A percentile compares a stretch with the other conserved stretches of the same genome.
Conservation (phyloP, 2,329 filamentous ascomycete species). For the Colletotrichum euphorbiae region DNA sequence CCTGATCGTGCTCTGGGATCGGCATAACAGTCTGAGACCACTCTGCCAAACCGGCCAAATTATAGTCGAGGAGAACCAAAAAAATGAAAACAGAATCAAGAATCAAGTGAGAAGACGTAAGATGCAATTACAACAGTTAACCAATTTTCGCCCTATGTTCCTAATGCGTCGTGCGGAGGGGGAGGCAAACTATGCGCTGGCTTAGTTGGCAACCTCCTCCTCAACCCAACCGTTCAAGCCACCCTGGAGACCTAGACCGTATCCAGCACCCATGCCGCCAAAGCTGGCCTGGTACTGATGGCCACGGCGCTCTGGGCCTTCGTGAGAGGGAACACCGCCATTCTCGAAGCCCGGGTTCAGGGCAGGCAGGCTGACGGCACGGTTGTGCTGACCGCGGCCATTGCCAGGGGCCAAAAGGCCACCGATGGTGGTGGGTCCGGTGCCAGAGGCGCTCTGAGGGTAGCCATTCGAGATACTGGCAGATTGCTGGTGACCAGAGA, state of each 20-base stretch:
- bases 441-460: slow-evolving; percentile 61
- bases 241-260: slow-evolving; percentile 72
- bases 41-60: slow-evolving; percentile 37
- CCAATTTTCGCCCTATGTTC: slow-evolving; percentile 47
- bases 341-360: slow-evolving; percentile 74
- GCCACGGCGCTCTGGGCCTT: slow-evolving; percentile 68
- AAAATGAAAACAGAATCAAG: slow-evolving; percentile 39
- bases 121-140: slow-evolving; percentile 59
- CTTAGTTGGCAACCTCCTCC: slow-evolving; percentile 72
- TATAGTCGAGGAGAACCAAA: slow-evolving; percentile 38
- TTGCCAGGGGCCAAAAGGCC: slow-evolving; percentile 81
- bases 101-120: slow-evolving; percentile 39
- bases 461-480: slow-evolving; percentile 75
- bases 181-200: slow-evolving; percentile 2
- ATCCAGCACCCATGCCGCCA: slow-evolving; percentile 69
- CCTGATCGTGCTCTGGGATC: slow-evolving; percentile 31
- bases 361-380: slow-evolving; percentile 88
- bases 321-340: slow-evolving; percentile 57
- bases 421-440: slow-evolving; percentile 76
- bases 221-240: slow-evolving; percentile 76
- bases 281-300: slow-evolving; percentile 76
- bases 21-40: slow-evolving; percentile 36
- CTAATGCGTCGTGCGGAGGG: slow-evolving; percentile 20
- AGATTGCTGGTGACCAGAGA: slow-evolving; percentile 72
- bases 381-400: slow-evolving; percentile 72